phyloP scores from a whole-genome alignment of 805 yeast species.

The Lipomyces mesembrius region DNA sequence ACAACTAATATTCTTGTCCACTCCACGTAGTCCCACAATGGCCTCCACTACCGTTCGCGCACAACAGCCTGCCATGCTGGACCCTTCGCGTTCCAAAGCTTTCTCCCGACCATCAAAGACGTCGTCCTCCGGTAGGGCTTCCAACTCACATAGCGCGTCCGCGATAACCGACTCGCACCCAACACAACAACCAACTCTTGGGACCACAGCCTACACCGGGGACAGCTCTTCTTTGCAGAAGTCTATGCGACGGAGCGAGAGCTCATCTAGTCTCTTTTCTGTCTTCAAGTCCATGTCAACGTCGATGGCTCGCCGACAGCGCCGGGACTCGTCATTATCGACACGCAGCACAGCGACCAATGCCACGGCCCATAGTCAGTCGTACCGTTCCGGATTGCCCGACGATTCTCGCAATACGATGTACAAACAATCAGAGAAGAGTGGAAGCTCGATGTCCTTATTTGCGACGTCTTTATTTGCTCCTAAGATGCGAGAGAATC shows the following conservation, averaged over 20 bases:
- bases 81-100: neutral
- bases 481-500: slow-evolving; percentile 6
- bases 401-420: neutral
- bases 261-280: slow-evolving; percentile 1
- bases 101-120: neutral
- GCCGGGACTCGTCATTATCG: slow-evolving; percentile 12
- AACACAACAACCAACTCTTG: neutral
- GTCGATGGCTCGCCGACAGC: neutral
- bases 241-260: slow-evolving; percentile 8
- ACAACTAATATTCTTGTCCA: neutral
- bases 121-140: neutral
- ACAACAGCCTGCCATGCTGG: neutral
- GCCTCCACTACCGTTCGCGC: neutral
- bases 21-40: neutral
- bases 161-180: neutral
- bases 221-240: neutral
- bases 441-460: slow-evolving; percentile 9
- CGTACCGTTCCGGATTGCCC: neutral
- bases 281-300: slow-evolving; percentile 12
- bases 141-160: neutral
- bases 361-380: neutral
- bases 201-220: neutral
- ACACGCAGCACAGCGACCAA: slow-evolving; percentile 3
- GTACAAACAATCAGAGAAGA: neutral
- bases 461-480: slow-evolving; percentile 8